phyloP scores from a whole-genome alignment of 2,329 filamentous ascomycete genomes.

The Phoma sp. region DNA sequence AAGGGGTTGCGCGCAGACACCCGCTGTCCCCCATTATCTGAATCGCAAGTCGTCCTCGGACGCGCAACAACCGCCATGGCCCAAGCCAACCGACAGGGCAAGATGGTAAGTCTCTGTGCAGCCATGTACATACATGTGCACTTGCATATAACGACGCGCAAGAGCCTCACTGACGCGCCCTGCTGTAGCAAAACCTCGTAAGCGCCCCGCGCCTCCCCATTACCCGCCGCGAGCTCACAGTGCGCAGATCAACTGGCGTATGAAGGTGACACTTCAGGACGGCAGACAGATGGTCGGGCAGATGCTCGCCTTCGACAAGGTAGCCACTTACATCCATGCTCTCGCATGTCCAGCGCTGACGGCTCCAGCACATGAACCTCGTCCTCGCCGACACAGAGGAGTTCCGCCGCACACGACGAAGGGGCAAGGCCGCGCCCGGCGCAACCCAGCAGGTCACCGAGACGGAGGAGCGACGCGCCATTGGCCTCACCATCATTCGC shows the following conservation, averaged over 20 bases:
- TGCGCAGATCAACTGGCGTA: constrained; percentile 94
- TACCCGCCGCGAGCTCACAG: constrained; percentile 28
- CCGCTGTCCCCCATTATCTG: constrained; percentile 10
- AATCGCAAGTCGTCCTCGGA: constrained; percentile 50
- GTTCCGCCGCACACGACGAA: constrained; percentile 41
- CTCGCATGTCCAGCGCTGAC: no score
- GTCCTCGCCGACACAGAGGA: constrained; percentile 94
- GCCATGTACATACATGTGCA: constrained; percentile 41
- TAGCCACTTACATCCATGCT: constrained; percentile 41
- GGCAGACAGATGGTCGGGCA: constrained; percentile 95
- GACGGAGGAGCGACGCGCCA: constrained; percentile 95
- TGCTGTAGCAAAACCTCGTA: constrained; percentile 68
- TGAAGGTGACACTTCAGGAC: constrained; percentile 95
- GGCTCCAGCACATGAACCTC: constrained; percentile 90
- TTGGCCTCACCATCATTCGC: constrained; percentile 91
- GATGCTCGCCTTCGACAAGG: constrained; percentile 99
- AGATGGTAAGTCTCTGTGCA: constrained; percentile 80
- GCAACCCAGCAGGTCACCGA: constrained; percentile 72
- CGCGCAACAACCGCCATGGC: constrained; percentile 51
- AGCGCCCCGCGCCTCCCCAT: constrained; percentile 44
- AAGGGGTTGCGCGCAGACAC: constrained; percentile 20
- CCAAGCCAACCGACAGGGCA: constrained; percentile 85
- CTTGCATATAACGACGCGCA: constrained; percentile 52
- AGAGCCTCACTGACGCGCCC: constrained; percentile 51
- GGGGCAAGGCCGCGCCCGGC: constrained; percentile 71